These are phyloP conservation scores for Diplodia intermedia DNA, from an alignment of 2,329 filamentous ascomycete species.

Conservation along the genomic window DNA sequence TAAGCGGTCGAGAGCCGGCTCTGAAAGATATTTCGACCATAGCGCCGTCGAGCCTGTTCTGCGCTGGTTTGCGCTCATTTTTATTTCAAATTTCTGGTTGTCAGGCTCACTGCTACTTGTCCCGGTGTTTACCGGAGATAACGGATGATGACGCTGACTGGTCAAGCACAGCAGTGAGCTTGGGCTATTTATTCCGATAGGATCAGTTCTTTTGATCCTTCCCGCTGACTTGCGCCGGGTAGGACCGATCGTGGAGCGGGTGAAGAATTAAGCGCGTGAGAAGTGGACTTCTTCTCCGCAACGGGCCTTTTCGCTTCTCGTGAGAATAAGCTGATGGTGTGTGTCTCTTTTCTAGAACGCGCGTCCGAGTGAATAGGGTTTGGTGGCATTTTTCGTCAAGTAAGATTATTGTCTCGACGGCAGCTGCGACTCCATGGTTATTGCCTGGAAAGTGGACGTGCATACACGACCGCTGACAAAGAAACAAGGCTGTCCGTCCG, in stretches of 20 bases:
- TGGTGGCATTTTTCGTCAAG: background rate
- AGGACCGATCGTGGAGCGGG: background rate
- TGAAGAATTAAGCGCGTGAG: background rate
- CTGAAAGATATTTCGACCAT: background rate
- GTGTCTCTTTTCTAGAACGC: background rate
- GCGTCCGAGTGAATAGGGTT: background rate
- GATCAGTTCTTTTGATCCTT: slow-evolving; percentile 9
- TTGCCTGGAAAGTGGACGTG: background rate
- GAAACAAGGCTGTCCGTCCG: background rate
- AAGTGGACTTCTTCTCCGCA: background rate
- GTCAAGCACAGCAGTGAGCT: background rate
- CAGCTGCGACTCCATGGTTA: background rate
- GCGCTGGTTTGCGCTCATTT: background rate
- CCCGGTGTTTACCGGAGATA: background rate
- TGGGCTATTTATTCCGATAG: background rate
- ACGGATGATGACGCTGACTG: background rate
- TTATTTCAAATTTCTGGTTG: background rate
- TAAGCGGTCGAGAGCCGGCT: background rate
- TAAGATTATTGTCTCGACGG: background rate
- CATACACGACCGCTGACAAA: background rate
- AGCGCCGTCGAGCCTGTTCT: background rate
- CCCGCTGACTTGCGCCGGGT: background rate
- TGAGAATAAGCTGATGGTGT: background rate
- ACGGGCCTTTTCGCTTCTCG: background rate
- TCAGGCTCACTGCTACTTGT: no score